These are phyloP conservation scores for Talaromyces nanjingensis DNA, from an alignment of 495 filamentous ascomycete species.

Conservation along the genomic window DNA sequence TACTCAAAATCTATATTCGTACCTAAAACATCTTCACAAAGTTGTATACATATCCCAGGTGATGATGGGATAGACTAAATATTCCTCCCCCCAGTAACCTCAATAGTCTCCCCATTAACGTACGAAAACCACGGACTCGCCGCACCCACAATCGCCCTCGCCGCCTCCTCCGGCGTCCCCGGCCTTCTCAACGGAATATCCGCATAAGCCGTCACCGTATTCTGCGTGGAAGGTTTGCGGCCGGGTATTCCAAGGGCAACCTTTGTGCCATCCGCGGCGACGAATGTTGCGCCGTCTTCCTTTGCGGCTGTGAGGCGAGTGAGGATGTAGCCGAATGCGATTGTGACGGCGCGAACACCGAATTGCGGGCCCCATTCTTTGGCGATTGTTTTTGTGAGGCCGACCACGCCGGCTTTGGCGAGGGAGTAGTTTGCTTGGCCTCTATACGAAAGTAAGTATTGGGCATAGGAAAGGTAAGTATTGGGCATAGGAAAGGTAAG, in stretches of 20 bases:
- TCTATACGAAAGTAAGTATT: neutral
- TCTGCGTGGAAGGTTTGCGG: neutral
- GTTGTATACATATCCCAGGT: neutral
- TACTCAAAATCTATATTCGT: neutral
- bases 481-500: too few relatives aligned
- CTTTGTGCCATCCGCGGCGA: slow-evolving; percentile 67
- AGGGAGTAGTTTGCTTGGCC: slow-evolving; percentile 82
- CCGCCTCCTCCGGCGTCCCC: slow-evolving; percentile 72
- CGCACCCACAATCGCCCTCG: slow-evolving; percentile 69
- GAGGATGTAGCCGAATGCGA: slow-evolving; percentile 73
- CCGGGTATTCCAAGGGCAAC: slow-evolving; percentile 71
- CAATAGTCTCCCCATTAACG: slow-evolving; percentile 77
- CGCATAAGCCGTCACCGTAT: slow-evolving; percentile 26
- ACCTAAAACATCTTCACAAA: neutral
- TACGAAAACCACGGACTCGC: slow-evolving; percentile 75
- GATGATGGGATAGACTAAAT: slow-evolving; percentile 43
- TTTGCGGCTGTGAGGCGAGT: slow-evolving; percentile 75
- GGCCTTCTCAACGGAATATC: slow-evolving; percentile 75
- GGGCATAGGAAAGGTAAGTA: neutral
- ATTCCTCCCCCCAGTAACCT: slow-evolving; percentile 76
- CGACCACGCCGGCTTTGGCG: slow-evolving; percentile 74
- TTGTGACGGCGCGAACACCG: slow-evolving; percentile 75
- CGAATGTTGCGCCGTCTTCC: slow-evolving; percentile 71
- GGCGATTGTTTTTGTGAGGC: slow-evolving; percentile 77
- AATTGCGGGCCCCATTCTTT: slow-evolving; percentile 89